phyloP scores from a whole-genome alignment of 208 protist species.

The Jaenimonas drosophilae region DNA sequence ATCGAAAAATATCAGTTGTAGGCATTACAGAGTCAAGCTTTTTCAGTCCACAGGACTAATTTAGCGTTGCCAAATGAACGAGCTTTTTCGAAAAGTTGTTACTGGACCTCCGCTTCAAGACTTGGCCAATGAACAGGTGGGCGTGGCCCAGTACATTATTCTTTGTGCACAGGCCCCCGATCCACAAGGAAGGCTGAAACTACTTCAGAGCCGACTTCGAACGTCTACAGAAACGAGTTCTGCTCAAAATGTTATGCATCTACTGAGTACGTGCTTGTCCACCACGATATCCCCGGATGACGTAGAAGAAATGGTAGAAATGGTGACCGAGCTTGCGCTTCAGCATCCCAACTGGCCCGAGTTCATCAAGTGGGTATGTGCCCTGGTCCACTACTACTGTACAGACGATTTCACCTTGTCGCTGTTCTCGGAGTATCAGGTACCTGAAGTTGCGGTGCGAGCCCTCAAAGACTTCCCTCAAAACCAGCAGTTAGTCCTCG shows the following conservation, averaged over 20 bases:
- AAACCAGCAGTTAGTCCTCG: conserved; percentile 35
- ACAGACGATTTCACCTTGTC: conserved; percentile 85
- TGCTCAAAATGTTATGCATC: conserved; percentile 47
- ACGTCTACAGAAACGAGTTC: conserved; percentile 66
- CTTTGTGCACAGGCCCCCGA: conserved; percentile 60
- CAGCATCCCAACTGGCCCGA: conserved; percentile 65
- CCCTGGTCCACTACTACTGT: conserved; percentile 85
- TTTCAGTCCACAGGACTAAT: not conserved
- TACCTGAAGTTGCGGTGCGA: conserved; percentile 50
- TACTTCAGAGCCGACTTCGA: conserved; percentile 52
- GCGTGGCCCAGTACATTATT: conserved; percentile 69
- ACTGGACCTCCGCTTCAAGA: conserved; percentile 47
- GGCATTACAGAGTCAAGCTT: not conserved
- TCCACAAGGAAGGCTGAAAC: conserved; percentile 33
- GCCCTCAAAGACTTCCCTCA: conserved; percentile 44
- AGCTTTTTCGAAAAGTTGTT: conserved; percentile 56
- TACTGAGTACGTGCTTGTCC: conserved; percentile 65
- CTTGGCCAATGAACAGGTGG: conserved; percentile 16
- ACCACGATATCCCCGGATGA: conserved; percentile 50
- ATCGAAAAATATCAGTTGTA: too few relatives aligned
- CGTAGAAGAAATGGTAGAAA: conserved; percentile 70
- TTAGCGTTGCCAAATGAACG: conserved; percentile 6
- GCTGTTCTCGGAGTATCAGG: conserved; percentile 78
- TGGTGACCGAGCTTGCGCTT: conserved; percentile 29
- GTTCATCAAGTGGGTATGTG: conserved; percentile 68